Evolutionary conservation across 176 grass and related monocot genomes (phyloP).

Genomic region (Ampelocalamus luodianensis): DNA sequence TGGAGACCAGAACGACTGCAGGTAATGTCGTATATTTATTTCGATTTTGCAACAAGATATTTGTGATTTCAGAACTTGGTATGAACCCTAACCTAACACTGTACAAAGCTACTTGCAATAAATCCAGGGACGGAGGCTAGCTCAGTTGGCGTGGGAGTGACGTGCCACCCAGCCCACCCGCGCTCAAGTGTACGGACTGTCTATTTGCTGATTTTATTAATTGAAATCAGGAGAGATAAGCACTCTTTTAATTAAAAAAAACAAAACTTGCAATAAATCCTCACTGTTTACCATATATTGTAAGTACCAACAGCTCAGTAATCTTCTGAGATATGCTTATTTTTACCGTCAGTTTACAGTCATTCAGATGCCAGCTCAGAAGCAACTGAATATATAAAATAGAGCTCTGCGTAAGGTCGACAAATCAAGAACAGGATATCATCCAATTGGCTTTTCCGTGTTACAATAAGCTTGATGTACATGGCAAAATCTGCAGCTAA

Average conservation of each 20-base stretch:
- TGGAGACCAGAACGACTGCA: too few species aligned
- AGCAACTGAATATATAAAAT: background rate
- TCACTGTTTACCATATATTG: background rate
- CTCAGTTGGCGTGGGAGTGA: too few species aligned
- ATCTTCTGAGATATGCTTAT: background rate
- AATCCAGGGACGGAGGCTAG: too few species aligned
- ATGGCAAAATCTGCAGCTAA: slow-evolving; percentile 35
- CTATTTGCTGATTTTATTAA: too few species aligned
- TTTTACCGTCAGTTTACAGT: background rate
- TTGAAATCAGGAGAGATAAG: too few species aligned
- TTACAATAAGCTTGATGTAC: slow-evolving; percentile 41
- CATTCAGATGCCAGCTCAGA: background rate
- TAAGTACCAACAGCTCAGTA: background rate
- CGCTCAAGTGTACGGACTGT: too few species aligned
- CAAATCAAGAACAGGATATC: slow-evolving; percentile 1
- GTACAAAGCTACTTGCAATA: background rate
- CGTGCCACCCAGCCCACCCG: too few species aligned
- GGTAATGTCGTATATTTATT: background rate
- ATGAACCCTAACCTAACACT: background rate
- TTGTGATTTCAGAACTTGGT: background rate
- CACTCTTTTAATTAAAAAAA: too few species aligned
- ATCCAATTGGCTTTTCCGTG: slow-evolving; percentile 4
- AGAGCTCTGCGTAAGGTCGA: background rate
- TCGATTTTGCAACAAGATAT: background rate
- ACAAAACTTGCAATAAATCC: background rate